Conservation (phyloP, 225 moss, liverwort and hornwort species). For the Marchantia paleacea region DNA sequence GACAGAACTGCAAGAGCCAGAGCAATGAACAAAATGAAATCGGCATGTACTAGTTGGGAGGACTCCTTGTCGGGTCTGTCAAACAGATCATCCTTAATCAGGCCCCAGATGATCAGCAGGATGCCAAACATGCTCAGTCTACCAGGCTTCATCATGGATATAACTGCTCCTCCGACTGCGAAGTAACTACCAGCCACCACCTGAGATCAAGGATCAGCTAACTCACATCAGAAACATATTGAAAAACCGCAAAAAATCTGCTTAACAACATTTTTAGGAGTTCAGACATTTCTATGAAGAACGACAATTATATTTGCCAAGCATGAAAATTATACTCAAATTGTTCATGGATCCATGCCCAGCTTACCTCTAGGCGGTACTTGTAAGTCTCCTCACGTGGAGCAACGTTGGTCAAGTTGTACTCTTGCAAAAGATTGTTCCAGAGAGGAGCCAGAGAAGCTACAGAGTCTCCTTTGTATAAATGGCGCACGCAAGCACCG, state of each 20-base stretch:
- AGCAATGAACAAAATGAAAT: constrained; percentile 41
- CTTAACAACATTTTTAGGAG: neutral
- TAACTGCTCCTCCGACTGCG: constrained; percentile 51
- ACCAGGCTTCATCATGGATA: constrained; percentile 54
- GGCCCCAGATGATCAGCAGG: constrained; percentile 53
- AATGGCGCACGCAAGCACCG: constrained; percentile 45
- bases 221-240: neutral
- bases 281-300: neutral
- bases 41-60: constrained; percentile 32
- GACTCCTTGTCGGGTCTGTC: constrained; percentile 25
- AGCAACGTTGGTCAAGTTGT: constrained; percentile 46
- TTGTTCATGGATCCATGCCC: neutral
- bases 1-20: constrained; percentile 52
- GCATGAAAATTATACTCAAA: neutral
- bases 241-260: neutral
- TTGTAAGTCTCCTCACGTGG: constrained; percentile 24
- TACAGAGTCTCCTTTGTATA: constrained; percentile 36
- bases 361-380: constrained; percentile 51
- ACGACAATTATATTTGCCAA: neutral
- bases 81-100: constrained; percentile 53
- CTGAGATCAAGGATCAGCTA: constrained; percentile 19
- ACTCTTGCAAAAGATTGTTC: constrained; percentile 48
- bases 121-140: constrained; percentile 63
- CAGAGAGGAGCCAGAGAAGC: constrained; percentile 38
- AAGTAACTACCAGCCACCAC: constrained; percentile 64